Evolutionary conservation across 2,329 filamentous ascomycete species (phyloP).

Genomic region (Fusarium sp.): DNA sequence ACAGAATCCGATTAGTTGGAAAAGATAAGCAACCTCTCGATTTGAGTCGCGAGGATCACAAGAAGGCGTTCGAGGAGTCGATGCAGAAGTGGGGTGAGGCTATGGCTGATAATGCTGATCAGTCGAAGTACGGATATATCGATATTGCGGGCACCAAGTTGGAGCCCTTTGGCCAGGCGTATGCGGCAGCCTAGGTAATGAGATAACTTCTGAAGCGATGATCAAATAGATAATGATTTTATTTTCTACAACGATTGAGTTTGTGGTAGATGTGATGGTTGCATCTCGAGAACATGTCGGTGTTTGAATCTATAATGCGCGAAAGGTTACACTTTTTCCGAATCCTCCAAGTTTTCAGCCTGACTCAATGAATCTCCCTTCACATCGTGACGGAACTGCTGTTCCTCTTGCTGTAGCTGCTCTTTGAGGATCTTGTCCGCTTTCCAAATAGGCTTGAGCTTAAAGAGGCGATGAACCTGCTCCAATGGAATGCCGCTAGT

Average conservation of each 20-base stretch:
- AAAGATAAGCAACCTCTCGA: conserved; percentile 67
- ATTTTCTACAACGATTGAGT: too few relatives aligned
- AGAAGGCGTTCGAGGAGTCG: conserved; percentile 47
- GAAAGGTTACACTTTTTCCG: not conserved
- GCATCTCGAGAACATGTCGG: too few relatives aligned
- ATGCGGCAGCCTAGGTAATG: conserved; percentile 16
- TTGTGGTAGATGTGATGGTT: too few relatives aligned
- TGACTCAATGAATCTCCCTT: conserved; percentile 32
- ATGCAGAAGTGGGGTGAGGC: conserved; percentile 48
- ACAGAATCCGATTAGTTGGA: conserved; percentile 51
- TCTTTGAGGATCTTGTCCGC: conserved; percentile 40
- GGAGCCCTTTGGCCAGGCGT: conserved; percentile 50
- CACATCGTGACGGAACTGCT: conserved; percentile 41
- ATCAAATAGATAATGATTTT: not conserved
- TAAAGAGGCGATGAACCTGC: conserved; percentile 62
- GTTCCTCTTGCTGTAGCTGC: conserved; percentile 34
- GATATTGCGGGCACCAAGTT: conserved; percentile 51
- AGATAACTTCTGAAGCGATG: not conserved
- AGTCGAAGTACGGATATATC: conserved; percentile 49
- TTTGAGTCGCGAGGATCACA: conserved; percentile 60
- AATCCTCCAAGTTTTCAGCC: conserved; percentile 13
- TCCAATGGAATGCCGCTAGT: conserved; percentile 66
- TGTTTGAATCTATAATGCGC: not conserved
- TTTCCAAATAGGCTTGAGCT: conserved; percentile 48
- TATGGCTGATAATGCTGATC: conserved; percentile 51